Conservation (phyloP, 2,329 filamentous ascomycete species). For the Diplodia sapinea region DNA sequence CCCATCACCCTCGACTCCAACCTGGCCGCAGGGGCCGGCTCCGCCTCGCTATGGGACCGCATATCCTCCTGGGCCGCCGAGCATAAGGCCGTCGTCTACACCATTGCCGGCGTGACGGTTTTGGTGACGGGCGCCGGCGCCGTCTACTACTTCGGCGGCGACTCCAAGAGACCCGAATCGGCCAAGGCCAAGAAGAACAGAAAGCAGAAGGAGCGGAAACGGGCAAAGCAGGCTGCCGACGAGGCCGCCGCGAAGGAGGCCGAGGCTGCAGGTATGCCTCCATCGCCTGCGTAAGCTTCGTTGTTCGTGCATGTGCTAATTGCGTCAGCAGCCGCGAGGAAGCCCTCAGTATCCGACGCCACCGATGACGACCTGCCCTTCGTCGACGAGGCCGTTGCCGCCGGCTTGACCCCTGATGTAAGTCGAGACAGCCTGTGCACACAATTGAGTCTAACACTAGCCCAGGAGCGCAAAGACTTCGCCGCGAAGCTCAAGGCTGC, state of each 20-base stretch:
- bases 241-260: slow-evolving; percentile 56
- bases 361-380: slow-evolving; percentile 55
- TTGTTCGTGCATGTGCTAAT: background rate
- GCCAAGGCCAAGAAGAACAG: slow-evolving; percentile 66
- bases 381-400: slow-evolving; percentile 55
- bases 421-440: background rate
- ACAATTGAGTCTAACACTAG: slow-evolving; percentile 37
- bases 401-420: slow-evolving; percentile 52
- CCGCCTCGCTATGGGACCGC: slow-evolving; percentile 84
- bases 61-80: slow-evolving; percentile 91
- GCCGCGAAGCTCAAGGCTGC: slow-evolving; percentile 91
- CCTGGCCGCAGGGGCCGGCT: slow-evolving; percentile 52
- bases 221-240: slow-evolving; percentile 74
- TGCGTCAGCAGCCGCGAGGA: slow-evolving; percentile 42
- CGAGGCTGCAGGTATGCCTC: slow-evolving; percentile 37
- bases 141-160: slow-evolving; percentile 82
- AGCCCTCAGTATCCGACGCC: slow-evolving; percentile 46
- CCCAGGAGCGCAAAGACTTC: slow-evolving; percentile 80
- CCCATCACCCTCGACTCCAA: slow-evolving; percentile 35
- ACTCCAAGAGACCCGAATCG: slow-evolving; percentile 51
- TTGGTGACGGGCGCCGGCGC: slow-evolving; percentile 90
- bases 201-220: slow-evolving; percentile 88
- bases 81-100: slow-evolving; percentile 95
- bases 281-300: slow-evolving; percentile 1
- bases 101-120: slow-evolving; percentile 90